Base-by-base conservation (phyloP, 192 early-diverging fungal species). In the Backusella australiensis region DNA sequence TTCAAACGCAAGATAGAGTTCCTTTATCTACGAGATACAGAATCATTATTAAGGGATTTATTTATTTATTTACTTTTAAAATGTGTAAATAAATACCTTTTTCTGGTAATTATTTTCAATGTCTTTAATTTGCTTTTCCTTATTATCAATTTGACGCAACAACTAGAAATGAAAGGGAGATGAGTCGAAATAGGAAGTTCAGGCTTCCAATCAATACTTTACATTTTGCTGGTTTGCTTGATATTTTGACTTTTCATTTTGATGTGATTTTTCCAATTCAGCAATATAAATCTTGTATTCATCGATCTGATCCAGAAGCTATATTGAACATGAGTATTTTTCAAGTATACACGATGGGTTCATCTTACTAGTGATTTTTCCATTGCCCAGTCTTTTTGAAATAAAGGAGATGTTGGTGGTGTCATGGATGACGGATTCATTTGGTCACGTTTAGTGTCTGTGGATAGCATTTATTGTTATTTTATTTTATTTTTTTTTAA, bases 311-410 rank as follows among this genome's bases (percentile, higher is more conserved):
- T 46, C 49, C 9, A 72, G 34, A 34, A 72, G 32, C 71, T 72
- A 72, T n/a, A 53, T 17, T 29, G 29, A 56, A 17, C 4, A 39
- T 69, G 36, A 41, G 35, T 69, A 21, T 14, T 4, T 69, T 69
- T 19, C 8, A 34, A 23, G 8, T 56, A 26, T 8, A 17, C 4
- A 0, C 0, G 11, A n/a, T 12, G 38, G 8, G 3, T 39, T 39
- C 4, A 19, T n/a, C 15, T 70, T 71, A 77, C 75, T 8, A 44
- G 46, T 26, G 75, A 32, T 38, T 77, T 69, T 34, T 77, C 75
- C 21, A 71, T 19, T 63, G 71, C 75, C 75, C 75, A 77, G 35
- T 77, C 75, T 52, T 77, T 38, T 34, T 1, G 67, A 26, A 46
- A 32, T 39, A 44, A 49, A 39, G 34, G 15, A 2, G 34, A 44